Evolutionary conservation across 1,284 basidiomycete species (phyloP), one percentile per base, ranked within the genome.

Genomic region (Ganoderma multipileum): DNA sequence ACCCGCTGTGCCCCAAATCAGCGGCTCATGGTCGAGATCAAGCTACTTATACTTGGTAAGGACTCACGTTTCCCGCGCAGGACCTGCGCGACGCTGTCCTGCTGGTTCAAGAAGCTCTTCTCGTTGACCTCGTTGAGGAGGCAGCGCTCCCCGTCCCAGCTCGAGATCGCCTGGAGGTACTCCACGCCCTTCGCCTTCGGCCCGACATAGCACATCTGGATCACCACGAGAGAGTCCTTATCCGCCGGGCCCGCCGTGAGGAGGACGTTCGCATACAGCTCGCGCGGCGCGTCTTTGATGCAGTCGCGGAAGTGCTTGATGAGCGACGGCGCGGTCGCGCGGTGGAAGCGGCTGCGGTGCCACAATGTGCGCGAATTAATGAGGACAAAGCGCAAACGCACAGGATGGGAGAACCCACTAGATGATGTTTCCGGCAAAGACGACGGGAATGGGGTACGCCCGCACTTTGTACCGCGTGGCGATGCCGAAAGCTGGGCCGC

Each of bases 251-350:
- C 95, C 0, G 95, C 95, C 0, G 95, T 97, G 66, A 97, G 86
- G 66, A 97, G 87, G 50, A 95, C 88, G 77, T 97, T 97, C 42
- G 93, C 91, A 79, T 97, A 97, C 20, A 97, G 87, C 76, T 95
- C 91, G 30, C 91, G 87, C 18, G 95, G 94, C 4, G 93, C 92
- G 42, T 89, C 89, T 76, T 97, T 97, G 81, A 97, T 87, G 76
- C 95, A 96, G 79, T 97, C 96, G 36, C 95, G 89, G 84, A 96
- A 95, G 79, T 97, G 95, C 72, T 91, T 92, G 77, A 97, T 91
- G 42, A 97, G 87, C 8, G 93, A 95, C 9, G 94, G 89, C 0
- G 95, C 92, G 0, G 95, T 97, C 9, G 89, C 86, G 58, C 87
- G 87, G 77, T 95, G 91, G 82, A 96, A 96, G 33, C 94, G 92